phyloP scores from a whole-genome alignment of 2,329 filamentous ascomycete genomes.

The Tolypocladium nubicola region DNA sequence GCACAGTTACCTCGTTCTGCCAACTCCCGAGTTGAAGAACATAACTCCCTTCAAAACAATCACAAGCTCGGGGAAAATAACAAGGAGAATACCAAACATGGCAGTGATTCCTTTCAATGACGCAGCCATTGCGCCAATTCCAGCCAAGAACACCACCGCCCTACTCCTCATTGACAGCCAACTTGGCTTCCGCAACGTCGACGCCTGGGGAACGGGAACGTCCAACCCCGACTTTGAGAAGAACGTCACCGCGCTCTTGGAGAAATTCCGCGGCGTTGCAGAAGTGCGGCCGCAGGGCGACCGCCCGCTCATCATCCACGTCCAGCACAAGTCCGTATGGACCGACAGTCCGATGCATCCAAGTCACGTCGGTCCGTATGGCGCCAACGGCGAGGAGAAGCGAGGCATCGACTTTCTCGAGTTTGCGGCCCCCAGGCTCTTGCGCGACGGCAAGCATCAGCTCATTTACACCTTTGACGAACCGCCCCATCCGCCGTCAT shows the following conservation, averaged over 20 bases:
- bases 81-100: not conserved
- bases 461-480: not conserved
- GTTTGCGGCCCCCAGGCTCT: constrained; percentile 3
- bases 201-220: not conserved
- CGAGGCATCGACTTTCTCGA: constrained; percentile 5
- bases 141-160: not conserved
- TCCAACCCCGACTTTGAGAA: not conserved
- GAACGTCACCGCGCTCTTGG: constrained; percentile 2
- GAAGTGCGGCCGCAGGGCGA: not conserved
- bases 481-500: not conserved
- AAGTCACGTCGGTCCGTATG: constrained; percentile 3
- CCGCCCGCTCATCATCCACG: constrained; percentile 4
- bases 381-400: constrained; percentile 4
- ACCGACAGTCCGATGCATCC: constrained; percentile 3
- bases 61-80: not conserved
- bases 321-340: constrained; percentile 5
- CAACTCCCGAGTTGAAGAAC: not conserved
- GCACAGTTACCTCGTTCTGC: too few relatives aligned
- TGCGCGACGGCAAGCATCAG: not conserved
- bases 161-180: not conserved
- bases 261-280: constrained; percentile 1
- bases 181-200: not conserved
- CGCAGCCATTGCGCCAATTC: not conserved
- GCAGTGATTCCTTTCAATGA: not conserved
- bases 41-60: not conserved